Evolutionary conservation across 805 yeast genomes (phyloP), one percentile per base, ranked within the genome.

Genomic region (Myxozyma melibiosi): DNA sequence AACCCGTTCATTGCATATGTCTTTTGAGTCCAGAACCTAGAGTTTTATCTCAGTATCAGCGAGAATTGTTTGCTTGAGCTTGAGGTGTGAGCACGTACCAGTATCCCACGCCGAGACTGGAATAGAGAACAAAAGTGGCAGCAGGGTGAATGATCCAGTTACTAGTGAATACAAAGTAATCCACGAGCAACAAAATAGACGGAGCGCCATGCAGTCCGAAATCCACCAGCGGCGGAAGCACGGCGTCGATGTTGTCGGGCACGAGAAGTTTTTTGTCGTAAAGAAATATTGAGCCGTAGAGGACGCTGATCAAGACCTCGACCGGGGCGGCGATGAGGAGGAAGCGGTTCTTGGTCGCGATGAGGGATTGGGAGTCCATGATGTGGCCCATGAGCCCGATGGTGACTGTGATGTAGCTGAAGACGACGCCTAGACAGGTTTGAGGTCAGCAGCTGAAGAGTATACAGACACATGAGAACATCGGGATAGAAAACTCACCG

Each of bases 21-120:
- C n/a, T 50, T 41, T 11, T 55, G 63, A 14, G 55, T 57, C 63
- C 63, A 58, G 27, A 43, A 8, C 62, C 62, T 58, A 28, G 14
- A 42, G 7, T 20, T 33, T 14, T 4, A 18, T n/a, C 37, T 24
- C 33, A 30, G 41, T 8, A 27, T 40, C 20, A 34, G 34, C 22
- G 42, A n/a, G n/a, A 16, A 20, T 6, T 14, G 27, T 6, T 13
- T 5, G 3, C 11, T 35, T 16, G 9, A 9, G 14, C 5, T 7
- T 13, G 24, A 16, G 13, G 7, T 6, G 27, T 4, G 4, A 9
- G n/a, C 16, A 34, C 58, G 14, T 53, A 54, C 63, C 63, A 58
- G 30, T 58, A 58, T 22, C 55, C 60, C 9, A 25, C 25, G 3
- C 56, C 62, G 16, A 42, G 55, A 22, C 39, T 22, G 22, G 41